phyloP scores from a whole-genome alignment of 1,139 yeast genomes.

The Protomyces gravidus region DNA sequence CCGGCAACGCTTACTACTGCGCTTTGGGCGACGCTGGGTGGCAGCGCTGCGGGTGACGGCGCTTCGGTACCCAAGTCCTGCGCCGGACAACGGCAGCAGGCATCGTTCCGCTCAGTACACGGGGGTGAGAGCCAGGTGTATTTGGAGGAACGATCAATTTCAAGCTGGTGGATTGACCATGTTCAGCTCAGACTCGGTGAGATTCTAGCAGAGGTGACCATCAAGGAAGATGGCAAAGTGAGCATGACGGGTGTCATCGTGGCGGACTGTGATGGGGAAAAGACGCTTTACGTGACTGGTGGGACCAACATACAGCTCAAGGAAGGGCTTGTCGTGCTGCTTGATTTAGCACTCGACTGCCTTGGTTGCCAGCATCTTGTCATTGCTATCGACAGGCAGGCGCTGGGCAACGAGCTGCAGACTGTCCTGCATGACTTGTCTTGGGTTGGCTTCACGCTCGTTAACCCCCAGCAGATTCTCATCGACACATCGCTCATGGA shows the following conservation, averaged over 20 bases:
- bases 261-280: constrained; percentile 8
- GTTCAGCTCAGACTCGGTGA: constrained; percentile 5
- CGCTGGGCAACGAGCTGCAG: background rate
- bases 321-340: constrained; percentile 18
- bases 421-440: constrained; percentile 11
- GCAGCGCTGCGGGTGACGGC: constrained; percentile 28
- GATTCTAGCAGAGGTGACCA: constrained; percentile 11
- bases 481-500: constrained; percentile 1
- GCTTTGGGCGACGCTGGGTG: constrained; percentile 15
- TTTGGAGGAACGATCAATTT: background rate
- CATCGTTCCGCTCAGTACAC: constrained; percentile 6
- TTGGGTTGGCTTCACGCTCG: constrained; percentile 21
- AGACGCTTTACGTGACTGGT: constrained; percentile 13
- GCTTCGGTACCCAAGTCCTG: constrained; percentile 16
- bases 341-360: constrained; percentile 17
- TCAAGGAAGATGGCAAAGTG: constrained; percentile 20
- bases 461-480: constrained; percentile 9
- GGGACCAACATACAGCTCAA: constrained; percentile 19
- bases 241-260: constrained; percentile 19
- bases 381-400: constrained; percentile 3
- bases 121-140: constrained; percentile 15
- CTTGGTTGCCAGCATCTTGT: constrained; percentile 21
- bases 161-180: constrained; percentile 10
- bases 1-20: constrained; percentile 14
- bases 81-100: constrained; percentile 25